Evolutionary conservation across 2,329 filamentous ascomycete species (phyloP), one percentile per base, ranked within the genome.

Genomic region (Whalleya microplaca): DNA sequence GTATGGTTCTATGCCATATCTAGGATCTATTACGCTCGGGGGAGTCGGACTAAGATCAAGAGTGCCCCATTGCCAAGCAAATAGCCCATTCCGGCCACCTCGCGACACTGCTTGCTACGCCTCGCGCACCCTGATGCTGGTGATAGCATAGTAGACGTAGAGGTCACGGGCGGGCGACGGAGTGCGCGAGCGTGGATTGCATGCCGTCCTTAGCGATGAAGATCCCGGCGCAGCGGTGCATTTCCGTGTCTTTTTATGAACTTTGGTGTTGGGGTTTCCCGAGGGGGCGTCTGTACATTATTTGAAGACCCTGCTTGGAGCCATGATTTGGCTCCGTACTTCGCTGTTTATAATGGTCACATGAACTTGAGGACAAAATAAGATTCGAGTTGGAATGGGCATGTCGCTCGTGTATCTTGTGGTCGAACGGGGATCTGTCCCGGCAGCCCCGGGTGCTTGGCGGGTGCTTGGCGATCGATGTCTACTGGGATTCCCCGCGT

Each of bases 81-180:
- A 80, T 52, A 83, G 64, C 14, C 76, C 76, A 53, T 81, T 81
- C 48, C 66, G 73, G 46, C 66, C 69, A 42, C 80, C 80, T 14
- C 79, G 67, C 2, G 66, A 66, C 41, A 83, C 72, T 29, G 76
- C 69, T n/a, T 72, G 73, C 66, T 84, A 80, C 2, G 78, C 80
- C 63, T 83, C 73, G 29, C 72, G 71, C 29, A 84, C 73, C 45
- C 73, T 78, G 48, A 83, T 78, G 60, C 77, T 79, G 41, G 75
- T 75, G 55, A 79, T 76, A 59, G 80, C 81, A 69, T 82, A 79
- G 67, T 83, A 84, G 46, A 77, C 76, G 64, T 81, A 83, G 18
- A 63, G 58, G 61, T 83, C 80, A 53, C 66, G 59, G 59, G 66
- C 19, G 74, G 69, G 72, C 62, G 52, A 83, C 77, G 56, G 80